Percentiles rank a stretch among this genome's conserved stretches.
phyloP scores from a whole-genome alignment of 345 rosid species.

The Alliaria petiolata region DNA sequence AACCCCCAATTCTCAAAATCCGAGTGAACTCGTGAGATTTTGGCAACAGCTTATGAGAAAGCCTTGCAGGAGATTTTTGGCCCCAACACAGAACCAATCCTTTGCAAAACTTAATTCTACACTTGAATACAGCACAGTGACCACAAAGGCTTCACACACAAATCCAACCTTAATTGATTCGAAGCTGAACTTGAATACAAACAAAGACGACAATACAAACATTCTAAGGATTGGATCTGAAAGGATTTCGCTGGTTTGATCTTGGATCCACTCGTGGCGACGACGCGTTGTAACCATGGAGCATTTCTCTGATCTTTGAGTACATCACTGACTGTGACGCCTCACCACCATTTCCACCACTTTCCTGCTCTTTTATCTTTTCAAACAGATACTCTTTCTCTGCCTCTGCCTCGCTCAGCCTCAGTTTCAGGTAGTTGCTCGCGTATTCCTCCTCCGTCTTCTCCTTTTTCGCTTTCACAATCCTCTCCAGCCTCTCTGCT shows the following conservation, averaged over 20 bases:
- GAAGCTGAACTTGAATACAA: constrained; percentile 9
- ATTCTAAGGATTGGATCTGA: constrained; percentile 48
- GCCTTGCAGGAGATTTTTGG: neutral
- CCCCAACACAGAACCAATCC: too few relatives aligned
- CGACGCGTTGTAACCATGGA: constrained; percentile 44
- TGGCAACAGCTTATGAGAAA: neutral
- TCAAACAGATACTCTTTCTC: constrained; percentile 93
- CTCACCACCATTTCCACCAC: constrained; percentile 67
- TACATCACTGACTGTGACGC: constrained; percentile 64
- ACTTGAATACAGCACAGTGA: constrained; percentile 3
- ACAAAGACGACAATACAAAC: constrained; percentile 8
- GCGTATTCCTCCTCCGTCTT: constrained; percentile 96
- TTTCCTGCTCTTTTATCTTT: constrained; percentile 89
- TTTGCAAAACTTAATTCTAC: constrained; percentile 2
- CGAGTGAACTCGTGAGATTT: too few relatives aligned
- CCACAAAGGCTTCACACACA: constrained; percentile 19
- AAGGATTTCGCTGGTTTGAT: constrained; percentile 50
- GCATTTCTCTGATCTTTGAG: constrained; percentile 62
- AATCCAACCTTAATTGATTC: constrained; percentile 8
- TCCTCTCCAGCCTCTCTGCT: constrained; percentile 85
- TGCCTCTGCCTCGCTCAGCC: constrained; percentile 96
- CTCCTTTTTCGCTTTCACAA: constrained; percentile 82
- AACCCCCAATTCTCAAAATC: neutral
- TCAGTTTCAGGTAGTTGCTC: constrained; percentile 72
- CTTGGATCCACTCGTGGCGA: constrained; percentile 50